Conservation (phyloP, 1,284 basidiomycete genomes). For the Cryptococcus deneoformans region DNA sequence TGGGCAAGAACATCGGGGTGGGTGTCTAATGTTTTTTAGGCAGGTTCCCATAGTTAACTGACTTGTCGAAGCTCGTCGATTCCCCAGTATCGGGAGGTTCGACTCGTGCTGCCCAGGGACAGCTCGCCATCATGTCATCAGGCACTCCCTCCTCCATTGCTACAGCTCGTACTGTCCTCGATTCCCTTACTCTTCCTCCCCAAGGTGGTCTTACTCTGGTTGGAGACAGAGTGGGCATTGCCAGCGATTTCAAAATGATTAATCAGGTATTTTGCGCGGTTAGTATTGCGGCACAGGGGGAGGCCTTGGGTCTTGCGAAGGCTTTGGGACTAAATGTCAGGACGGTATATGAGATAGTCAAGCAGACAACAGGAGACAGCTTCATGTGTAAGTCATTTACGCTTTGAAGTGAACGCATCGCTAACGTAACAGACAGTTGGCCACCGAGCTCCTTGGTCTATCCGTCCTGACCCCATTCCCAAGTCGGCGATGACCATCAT, state of each 20-base stretch:
- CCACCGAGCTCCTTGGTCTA: constrained; percentile 37
- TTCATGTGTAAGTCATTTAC: constrained; percentile 44
- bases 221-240: constrained; percentile 27
- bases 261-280: constrained; percentile 42
- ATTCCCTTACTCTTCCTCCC: constrained; percentile 28
- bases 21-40: constrained; percentile 10
- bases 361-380: constrained; percentile 34
- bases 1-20: constrained; percentile 33
- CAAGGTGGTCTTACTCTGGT: constrained; percentile 33
- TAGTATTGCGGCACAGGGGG: constrained; percentile 34
- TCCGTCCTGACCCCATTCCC: constrained; percentile 29
- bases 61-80: constrained; percentile 34
- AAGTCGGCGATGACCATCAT: constrained; percentile 46
- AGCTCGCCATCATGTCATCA: constrained; percentile 47
- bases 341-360: constrained; percentile 39
- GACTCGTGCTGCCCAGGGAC: constrained; percentile 41
- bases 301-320: constrained; percentile 44
- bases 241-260: constrained; percentile 44
- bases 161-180: constrained; percentile 31
- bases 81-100: constrained; percentile 49
- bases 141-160: constrained; percentile 28
- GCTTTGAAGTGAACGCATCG: not conserved
- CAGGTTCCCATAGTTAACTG: not conserved
- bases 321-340: constrained; percentile 41
- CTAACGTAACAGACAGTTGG: constrained; percentile 19